phyloP scores from a whole-genome alignment of 352 stramenopile species.

The Globisporangium okanoganense region DNA sequence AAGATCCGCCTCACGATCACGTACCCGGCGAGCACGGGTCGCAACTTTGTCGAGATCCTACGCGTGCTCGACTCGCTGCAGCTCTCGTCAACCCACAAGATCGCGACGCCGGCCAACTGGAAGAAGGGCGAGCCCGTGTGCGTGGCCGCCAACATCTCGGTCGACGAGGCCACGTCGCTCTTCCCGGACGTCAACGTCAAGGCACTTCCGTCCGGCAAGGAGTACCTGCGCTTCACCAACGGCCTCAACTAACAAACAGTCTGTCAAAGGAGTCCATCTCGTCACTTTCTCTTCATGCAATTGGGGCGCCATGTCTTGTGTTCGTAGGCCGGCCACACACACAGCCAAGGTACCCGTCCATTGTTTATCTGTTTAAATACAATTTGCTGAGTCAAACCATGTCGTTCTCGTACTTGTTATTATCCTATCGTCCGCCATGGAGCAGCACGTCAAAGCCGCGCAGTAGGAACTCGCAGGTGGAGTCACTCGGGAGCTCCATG shows the following conservation, averaged over 20 bases:
- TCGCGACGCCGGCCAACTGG: conserved; percentile 77
- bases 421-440: conserved; percentile 9
- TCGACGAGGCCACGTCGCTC: conserved; percentile 52
- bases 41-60: conserved; percentile 93
- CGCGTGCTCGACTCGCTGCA: conserved; percentile 89
- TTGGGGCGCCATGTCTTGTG: neutral
- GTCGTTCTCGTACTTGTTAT: no score
- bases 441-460: conserved; percentile 58
- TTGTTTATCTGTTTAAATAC: conserved; percentile 13
- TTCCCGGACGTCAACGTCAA: conserved; percentile 60
- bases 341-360: neutral
- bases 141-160: conserved; percentile 51
- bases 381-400: conserved; percentile 6
- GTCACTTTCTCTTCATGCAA: neutral
- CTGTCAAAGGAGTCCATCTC: neutral
- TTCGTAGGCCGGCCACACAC: neutral
- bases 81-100: conserved; percentile 39
- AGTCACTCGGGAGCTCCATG: conserved; percentile 52
- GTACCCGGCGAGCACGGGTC: conserved; percentile 90
- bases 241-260: conserved; percentile 8
- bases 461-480: conserved; percentile 52
- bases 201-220: conserved; percentile 68
- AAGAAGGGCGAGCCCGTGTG: conserved; percentile 59
- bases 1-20: conserved; percentile 89
- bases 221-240: conserved; percentile 74